Base-by-base conservation (phyloP, 2,329 filamentous ascomycete genomes). In the Chaetomium globosum region DNA sequence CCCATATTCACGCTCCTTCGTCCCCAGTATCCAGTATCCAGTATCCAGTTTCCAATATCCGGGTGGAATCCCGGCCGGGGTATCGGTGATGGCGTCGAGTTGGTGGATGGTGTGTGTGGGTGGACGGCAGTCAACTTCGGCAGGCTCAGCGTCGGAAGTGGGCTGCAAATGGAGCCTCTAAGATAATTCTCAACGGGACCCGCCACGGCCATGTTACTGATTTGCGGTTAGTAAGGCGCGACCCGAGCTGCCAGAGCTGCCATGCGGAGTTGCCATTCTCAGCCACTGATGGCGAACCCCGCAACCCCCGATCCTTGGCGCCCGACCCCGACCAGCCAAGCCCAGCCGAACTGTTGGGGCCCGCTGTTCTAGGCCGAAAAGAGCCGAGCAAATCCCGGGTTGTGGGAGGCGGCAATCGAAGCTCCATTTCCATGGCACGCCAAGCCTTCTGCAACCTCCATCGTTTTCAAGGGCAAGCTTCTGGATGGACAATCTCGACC, bases 61-160 rank as follows among this genome's bases (percentile, higher is more conserved):
- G 21, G 30, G 30, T 30, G 39, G 21, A 46, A 43, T 12, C 48
- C 13, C 16, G 36, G 33, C 36, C 19, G 9, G 9, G 33, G 8
- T 36, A 36, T 30, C 46, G 58, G 53, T 28, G 23, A 33, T 51
- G 52, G 61, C 23, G 56, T 61, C 46, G 10, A 36, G 9, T 36
- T 36, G 33, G 33, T 36, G 8, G 33, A 23, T 52, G 10, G 49
- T 23, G 49, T 28, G 51, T 19, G 51, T 16, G 51, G 30, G 51
- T 16, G 21, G 33, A 51, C 65, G 65, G 65, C 65, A 67, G 30
- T 65, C 31, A 33, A 33, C 28, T 23, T 67, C 65, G 65, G 65
- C 63, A 67, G 49, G 5, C 46, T 9, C 1, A 12, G 33, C 4
- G 31, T 54, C 33, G 49, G 9, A 46, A 53, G 30, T 16, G 48